phyloP scores from a whole-genome alignment of 2,329 filamentous ascomycete species.

The Decorospora gaudefroyi region DNA sequence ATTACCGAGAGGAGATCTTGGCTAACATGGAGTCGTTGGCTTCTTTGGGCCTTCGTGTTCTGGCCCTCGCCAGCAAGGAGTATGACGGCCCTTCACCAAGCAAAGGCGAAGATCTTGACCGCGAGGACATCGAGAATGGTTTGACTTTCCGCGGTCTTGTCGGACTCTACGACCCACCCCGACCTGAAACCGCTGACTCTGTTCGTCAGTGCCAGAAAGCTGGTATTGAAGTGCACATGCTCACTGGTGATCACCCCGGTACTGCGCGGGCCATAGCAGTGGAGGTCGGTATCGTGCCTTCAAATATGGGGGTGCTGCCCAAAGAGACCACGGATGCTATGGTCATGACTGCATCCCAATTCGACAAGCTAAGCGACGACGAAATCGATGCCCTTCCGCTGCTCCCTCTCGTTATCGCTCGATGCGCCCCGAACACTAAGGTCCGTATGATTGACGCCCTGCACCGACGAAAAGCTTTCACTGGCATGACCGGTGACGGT shows the following conservation, averaged over 20 bases:
- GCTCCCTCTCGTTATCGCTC: slow-evolving; percentile 51
- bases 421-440: slow-evolving; percentile 53
- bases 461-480: slow-evolving; percentile 49
- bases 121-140: slow-evolving; percentile 66
- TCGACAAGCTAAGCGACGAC: slow-evolving; percentile 51
- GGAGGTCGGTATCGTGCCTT: slow-evolving; percentile 52
- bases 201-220: slow-evolving; percentile 43
- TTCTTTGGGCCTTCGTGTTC: slow-evolving; percentile 68
- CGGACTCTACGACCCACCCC: slow-evolving; percentile 83
- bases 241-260: slow-evolving; percentile 53
- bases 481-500: slow-evolving; percentile 52
- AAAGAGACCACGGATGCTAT: too few species aligned
- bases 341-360: slow-evolving; percentile 47
- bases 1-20: slow-evolving; percentile 61
- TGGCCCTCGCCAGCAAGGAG: slow-evolving; percentile 63
- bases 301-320: too few species aligned
- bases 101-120: slow-evolving; percentile 54
- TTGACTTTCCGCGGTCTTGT: slow-evolving; percentile 76
- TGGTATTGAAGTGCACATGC: slow-evolving; percentile 53
- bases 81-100: slow-evolving; percentile 49
- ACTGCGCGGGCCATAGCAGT: slow-evolving; percentile 54
- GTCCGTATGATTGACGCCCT: slow-evolving; percentile 53
- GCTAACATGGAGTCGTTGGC: slow-evolving; percentile 70
- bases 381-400: slow-evolving; percentile 49
- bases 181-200: slow-evolving; percentile 70